Percentiles rank a stretch among this genome's conserved stretches.
Evolutionary conservation across 192 early-diverging fungal genomes (phyloP).

Genomic region (Backusella macrospora): DNA sequence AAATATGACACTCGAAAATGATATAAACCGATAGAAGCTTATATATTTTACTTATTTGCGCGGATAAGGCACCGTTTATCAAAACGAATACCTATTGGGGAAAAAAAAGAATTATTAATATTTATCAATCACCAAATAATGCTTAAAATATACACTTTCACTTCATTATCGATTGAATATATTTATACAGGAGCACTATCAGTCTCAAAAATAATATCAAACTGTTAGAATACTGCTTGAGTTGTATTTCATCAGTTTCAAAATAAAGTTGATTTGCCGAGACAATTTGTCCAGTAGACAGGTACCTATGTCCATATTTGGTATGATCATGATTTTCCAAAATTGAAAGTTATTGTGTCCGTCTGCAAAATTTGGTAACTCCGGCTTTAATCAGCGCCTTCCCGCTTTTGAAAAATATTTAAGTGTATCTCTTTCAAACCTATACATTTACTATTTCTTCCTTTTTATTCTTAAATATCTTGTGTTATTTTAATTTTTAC

Average conservation of each 20-base stretch:
- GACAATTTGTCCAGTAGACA: not conserved
- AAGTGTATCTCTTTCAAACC: not conserved
- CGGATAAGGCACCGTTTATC: not conserved
- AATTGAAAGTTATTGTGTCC: not conserved
- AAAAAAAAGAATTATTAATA: no score
- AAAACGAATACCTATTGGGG: not conserved
- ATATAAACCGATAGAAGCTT: not conserved
- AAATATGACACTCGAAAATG: not conserved
- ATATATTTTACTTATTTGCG: not conserved
- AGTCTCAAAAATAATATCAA: not conserved
- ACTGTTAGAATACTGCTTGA: no score
- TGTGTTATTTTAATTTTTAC: not conserved
- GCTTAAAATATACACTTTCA: no score
- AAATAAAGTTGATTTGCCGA: not conserved
- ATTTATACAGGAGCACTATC: not conserved
- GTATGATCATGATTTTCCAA: not conserved
- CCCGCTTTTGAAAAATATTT: not conserved
- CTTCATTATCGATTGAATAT: no score
- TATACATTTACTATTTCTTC: not conserved
- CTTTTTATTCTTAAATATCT: not conserved
- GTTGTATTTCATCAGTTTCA: not conserved
- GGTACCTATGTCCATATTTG: not conserved
- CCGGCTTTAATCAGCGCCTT: not conserved
- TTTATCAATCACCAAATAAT: no score
- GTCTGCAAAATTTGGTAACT: not conserved